phyloP scores from a whole-genome alignment of 441 rosid species.

The Jatropha podagrica region DNA sequence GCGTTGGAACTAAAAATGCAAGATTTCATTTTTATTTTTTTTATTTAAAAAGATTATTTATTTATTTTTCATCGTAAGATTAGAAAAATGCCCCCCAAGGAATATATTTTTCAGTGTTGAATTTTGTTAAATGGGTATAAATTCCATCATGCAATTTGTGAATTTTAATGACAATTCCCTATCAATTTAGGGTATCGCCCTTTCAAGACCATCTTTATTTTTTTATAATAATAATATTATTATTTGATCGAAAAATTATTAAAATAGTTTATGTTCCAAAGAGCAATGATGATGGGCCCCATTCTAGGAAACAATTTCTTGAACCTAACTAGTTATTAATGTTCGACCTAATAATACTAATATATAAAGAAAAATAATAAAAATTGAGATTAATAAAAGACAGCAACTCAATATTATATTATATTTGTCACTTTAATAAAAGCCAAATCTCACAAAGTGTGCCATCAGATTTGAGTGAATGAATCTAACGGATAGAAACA shows the following conservation, averaged over 20 bases:
- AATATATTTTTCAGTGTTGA: neutral
- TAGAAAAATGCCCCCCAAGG: neutral
- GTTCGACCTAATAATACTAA: neutral
- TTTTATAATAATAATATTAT: too few relatives aligned
- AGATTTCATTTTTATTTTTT: conserved; percentile 8
- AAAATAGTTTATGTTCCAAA: neutral
- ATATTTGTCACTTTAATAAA: neutral
- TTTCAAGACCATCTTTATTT: neutral
- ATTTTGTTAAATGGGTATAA: neutral
- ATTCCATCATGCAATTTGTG: neutral
- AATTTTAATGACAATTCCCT: conserved; percentile 7
- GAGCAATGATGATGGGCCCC: neutral
- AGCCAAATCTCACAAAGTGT: neutral
- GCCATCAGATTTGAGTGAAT: too few relatives aligned
- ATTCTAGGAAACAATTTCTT: neutral
- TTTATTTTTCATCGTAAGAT: neutral
- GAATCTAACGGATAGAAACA: too few relatives aligned
- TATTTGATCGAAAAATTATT: neutral
- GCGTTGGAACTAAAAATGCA: conserved; percentile 35
- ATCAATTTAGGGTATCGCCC: neutral
- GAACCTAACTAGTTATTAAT: neutral
- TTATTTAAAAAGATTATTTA: too few relatives aligned
- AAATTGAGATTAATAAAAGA: neutral
- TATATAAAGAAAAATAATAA: neutral
- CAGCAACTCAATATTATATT: neutral